phyloP scores from a whole-genome alignment of 2,329 filamentous ascomycete species.

The Fusarium pseudocircinatum region DNA sequence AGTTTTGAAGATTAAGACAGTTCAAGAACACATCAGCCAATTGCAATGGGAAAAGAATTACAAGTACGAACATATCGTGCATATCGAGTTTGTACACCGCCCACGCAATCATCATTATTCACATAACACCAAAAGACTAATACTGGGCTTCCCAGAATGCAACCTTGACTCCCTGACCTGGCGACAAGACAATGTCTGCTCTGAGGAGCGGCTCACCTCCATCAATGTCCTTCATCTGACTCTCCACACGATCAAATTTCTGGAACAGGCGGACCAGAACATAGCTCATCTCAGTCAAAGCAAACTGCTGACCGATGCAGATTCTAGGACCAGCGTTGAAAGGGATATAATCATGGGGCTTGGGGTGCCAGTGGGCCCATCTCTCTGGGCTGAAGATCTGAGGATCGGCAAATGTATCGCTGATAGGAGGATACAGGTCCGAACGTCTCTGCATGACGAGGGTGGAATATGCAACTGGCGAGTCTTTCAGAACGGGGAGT shows the following conservation, averaged over 20 bases:
- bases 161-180: slow-evolving; percentile 66
- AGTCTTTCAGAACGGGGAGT: slow-evolving; percentile 73
- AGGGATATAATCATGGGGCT: slow-evolving; percentile 76
- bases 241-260: slow-evolving; percentile 71
- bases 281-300: slow-evolving; percentile 79
- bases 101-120: neutral
- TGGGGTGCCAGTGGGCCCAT: slow-evolving; percentile 71
- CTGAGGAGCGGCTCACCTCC: slow-evolving; percentile 63
- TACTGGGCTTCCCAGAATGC: slow-evolving; percentile 62
- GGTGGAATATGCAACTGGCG: slow-evolving; percentile 72
- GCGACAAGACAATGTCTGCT: slow-evolving; percentile 68
- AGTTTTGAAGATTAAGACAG: neutral
- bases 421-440: slow-evolving; percentile 67
- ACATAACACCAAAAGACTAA: neutral
- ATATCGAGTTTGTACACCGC: neutral
- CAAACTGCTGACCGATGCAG: slow-evolving; percentile 84
- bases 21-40: neutral
- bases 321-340: slow-evolving; percentile 80
- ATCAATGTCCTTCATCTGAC: slow-evolving; percentile 64
- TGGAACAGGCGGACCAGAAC: slow-evolving; percentile 78
- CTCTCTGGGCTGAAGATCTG: slow-evolving; percentile 71
- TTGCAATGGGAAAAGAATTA: neutral
- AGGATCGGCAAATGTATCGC: slow-evolving; percentile 57
- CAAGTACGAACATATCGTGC: neutral
- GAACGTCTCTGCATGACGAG: slow-evolving; percentile 77